Evolutionary conservation across 2,329 filamentous ascomycete species (phyloP), one percentile per base, ranked within the genome.

Genomic region (Aureobasidium sp.): DNA sequence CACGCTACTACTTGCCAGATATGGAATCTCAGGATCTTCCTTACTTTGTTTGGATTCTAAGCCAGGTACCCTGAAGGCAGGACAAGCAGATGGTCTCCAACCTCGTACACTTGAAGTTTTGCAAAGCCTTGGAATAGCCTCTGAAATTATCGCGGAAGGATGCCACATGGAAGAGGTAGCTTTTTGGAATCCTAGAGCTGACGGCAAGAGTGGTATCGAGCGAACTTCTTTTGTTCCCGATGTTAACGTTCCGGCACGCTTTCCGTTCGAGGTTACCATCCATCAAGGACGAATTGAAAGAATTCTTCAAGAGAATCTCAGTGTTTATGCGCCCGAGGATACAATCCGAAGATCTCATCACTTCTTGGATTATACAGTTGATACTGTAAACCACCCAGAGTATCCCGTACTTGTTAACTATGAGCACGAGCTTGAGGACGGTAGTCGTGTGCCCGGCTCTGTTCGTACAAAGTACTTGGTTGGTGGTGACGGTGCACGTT

Each of bases 71-170:
- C 61, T 73, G 3, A 63, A 70, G 61, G 68, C 72, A 61, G 71
- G 73, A 27, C 78, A 80, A 65, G 79, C 79, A 1, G 80, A 82
- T 65, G 83, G 82, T 1, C 75, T 87, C 2, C 84, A 89, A 72
- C 83, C 81, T 65, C 83, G 86, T 1, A 88, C 85, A 0, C 76
- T 89, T 1, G 85, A 91, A 71, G 88, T 90, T n/a, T 83, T 90
- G 61, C 85, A 91, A 67, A 85, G 82, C 54, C 87, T 91, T 66
- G 87, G 84, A 0, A 82, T 91, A 62, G 84, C 78, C 2, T 81
- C 89, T 65, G 75, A 81, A 5, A 81, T 80, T 1, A 85, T 84
- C 81, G 85, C 84, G 52, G 86, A 89, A 67, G 79, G 82, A 14
- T 87, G 87, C 68, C 85, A 85, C 68, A 82, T 89, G 76, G 77